These are phyloP conservation scores for Aspergillus niger DNA, from an alignment of 2,329 filamentous ascomycete genomes.

Conservation along the genomic window DNA sequence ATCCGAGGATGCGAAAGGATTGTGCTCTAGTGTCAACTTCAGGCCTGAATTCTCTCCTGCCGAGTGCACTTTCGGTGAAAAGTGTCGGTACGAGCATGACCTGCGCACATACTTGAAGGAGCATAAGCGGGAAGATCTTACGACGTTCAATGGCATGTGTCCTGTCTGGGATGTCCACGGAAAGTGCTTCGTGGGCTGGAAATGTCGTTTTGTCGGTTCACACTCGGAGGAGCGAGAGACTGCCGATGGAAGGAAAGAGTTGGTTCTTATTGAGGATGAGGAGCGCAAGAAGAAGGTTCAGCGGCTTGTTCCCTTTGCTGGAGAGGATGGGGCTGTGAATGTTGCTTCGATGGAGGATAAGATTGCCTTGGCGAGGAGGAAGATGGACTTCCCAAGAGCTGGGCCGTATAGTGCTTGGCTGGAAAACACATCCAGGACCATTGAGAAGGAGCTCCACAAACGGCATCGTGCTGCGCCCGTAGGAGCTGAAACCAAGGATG, in stretches of 20 bases:
- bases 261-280: conserved; percentile 67
- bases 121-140: conserved; percentile 77
- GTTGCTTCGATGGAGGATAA: conserved; percentile 70
- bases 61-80: conserved; percentile 74
- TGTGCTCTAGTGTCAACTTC: conserved; percentile 74
- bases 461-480: conserved; percentile 40
- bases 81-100: conserved; percentile 81
- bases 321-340: conserved; percentile 71
- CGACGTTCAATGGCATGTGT: conserved; percentile 74
- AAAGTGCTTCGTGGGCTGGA: conserved; percentile 83
- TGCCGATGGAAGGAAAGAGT: conserved; percentile 78
- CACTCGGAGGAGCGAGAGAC: conserved; percentile 80
- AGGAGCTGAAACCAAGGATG: conserved; percentile 29
- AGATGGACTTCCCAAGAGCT: conserved; percentile 68
- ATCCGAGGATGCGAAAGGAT: conserved; percentile 72
- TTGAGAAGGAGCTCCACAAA: conserved; percentile 54
- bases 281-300: conserved; percentile 48
- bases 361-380: conserved; percentile 72
- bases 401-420: conserved; percentile 79
- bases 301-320: conserved; percentile 30
- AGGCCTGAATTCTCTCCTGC: conserved; percentile 77
- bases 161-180: conserved; percentile 78
- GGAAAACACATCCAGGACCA: conserved; percentile 60
- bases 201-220: conserved; percentile 84
- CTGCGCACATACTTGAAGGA: conserved; percentile 81